Evolutionary conservation across 140 eudicot species (phyloP).

Genomic region (Flaveria floridana): DNA sequence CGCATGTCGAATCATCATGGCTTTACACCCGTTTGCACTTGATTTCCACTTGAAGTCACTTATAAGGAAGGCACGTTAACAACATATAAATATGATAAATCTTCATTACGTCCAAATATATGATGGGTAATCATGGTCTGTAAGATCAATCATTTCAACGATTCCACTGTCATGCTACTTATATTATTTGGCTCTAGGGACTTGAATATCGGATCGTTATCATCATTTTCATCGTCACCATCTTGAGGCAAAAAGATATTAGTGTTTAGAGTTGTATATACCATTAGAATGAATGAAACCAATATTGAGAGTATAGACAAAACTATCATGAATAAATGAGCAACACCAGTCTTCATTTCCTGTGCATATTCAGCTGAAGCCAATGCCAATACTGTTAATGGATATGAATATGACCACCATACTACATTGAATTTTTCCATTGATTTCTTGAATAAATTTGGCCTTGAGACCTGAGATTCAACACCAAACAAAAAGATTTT

Average conservation of each 20-base stretch:
- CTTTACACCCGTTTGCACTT: too few relatives aligned
- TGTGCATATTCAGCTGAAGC: constrained; percentile 66
- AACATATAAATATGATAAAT: too few relatives aligned
- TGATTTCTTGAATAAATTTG: constrained; percentile 66
- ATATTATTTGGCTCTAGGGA: too few relatives aligned
- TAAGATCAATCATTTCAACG: too few relatives aligned
- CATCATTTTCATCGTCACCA: background rate
- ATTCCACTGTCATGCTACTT: too few relatives aligned
- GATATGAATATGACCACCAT: constrained; percentile 86
- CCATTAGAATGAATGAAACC: constrained; percentile 45
- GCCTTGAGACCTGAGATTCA: constrained; percentile 50
- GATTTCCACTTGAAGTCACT: too few relatives aligned
- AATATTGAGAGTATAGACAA: constrained; percentile 48
- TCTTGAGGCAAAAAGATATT: constrained; percentile 34
- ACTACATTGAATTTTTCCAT: constrained; percentile 63
- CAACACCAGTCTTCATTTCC: constrained; percentile 43
- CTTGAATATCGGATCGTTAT: too few relatives aligned
- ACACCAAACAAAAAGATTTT: background rate
- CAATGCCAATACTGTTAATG: constrained; percentile 62
- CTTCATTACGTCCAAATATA: too few relatives aligned
- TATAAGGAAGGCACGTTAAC: too few relatives aligned
- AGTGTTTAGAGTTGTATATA: constrained; percentile 49
- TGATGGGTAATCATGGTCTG: too few relatives aligned
- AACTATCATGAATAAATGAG: constrained; percentile 53
- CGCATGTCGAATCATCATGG: too few relatives aligned